Evolutionary conservation across 129 eudicot species (phyloP).

Genomic region (Pulicaria dysenterica): DNA sequence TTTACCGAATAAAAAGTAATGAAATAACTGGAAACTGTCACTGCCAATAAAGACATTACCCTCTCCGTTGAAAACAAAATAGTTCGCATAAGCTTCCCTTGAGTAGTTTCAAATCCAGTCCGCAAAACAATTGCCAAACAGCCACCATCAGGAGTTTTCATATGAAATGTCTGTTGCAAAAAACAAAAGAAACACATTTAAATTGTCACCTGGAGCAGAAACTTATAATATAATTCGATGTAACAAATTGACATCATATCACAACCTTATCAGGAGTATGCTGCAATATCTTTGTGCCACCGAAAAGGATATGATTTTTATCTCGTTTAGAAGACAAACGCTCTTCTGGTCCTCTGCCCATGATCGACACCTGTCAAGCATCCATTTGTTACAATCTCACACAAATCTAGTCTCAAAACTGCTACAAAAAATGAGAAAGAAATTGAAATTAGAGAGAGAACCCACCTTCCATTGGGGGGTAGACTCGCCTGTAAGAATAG

Average conservation of each 20-base stretch:
- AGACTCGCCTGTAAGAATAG: conserved; percentile 97
- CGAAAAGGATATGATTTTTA: conserved; percentile 86
- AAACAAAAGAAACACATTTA: conserved; percentile 13
- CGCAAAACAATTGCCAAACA: conserved; percentile 92
- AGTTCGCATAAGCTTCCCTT: conserved; percentile 96
- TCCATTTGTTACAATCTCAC: conserved; percentile 3
- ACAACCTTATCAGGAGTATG: conserved; percentile 93
- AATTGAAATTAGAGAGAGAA: conserved; percentile 8
- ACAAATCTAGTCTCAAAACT: neutral
- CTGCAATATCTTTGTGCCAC: conserved; percentile 97
- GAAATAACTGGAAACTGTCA: neutral
- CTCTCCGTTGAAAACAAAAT: conserved; percentile 96
- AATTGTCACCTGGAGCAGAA: neutral
- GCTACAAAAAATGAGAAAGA: neutral
- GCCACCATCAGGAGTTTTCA: conserved; percentile 98
- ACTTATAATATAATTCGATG: neutral
- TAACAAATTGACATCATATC: neutral
- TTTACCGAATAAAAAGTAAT: neutral
- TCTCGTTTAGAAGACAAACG: conserved; percentile 70
- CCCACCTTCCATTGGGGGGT: conserved; percentile 99
- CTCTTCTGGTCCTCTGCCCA: conserved; percentile 77
- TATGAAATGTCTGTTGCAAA: conserved; percentile 53
- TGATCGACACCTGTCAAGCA: conserved; percentile 70
- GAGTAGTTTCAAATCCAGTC: conserved; percentile 96
- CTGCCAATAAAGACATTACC: conserved; percentile 44